phyloP scores from a whole-genome alignment of 352 stramenopile genomes.

The Phytophthora agathidicida region DNA sequence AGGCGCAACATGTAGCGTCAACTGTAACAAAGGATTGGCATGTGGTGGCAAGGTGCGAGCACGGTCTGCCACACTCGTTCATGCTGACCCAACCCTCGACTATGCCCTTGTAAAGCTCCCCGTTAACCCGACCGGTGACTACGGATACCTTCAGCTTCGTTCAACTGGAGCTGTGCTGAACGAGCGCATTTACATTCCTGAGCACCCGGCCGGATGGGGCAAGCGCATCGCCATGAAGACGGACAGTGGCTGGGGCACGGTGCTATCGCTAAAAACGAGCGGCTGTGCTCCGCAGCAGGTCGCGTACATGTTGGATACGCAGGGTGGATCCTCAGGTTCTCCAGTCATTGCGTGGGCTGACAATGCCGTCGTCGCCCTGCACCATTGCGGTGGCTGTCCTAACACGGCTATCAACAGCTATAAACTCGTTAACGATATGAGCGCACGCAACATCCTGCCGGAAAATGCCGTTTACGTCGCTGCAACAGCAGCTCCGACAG shows the following conservation, averaged over 20 bases:
- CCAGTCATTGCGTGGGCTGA: conserved; percentile 63
- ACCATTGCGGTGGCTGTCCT: conserved; percentile 83
- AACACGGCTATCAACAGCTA: conserved; percentile 80
- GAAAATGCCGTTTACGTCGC: conserved; percentile 40
- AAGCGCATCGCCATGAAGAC: conserved; percentile 75
- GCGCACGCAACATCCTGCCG: conserved; percentile 43
- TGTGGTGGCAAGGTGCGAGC: conserved; percentile 49
- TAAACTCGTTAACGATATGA: conserved; percentile 65
- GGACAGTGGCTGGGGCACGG: conserved; percentile 39
- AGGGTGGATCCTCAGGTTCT: conserved; percentile 74
- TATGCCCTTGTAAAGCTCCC: conserved; percentile 75
- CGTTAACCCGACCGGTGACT: conserved; percentile 49
- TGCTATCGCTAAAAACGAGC: conserved; percentile 50
- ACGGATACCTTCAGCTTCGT: conserved; percentile 65
- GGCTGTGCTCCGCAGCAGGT: conserved; percentile 65
- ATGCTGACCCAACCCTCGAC: conserved; percentile 44
- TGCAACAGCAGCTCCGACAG: conserved; percentile 17
- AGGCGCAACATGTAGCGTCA: conserved; percentile 36
- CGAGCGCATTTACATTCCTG: conserved; percentile 71
- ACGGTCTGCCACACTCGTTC: conserved; percentile 44
- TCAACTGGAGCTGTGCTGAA: conserved; percentile 42
- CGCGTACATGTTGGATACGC: conserved; percentile 74
- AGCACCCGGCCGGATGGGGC: conserved; percentile 70
- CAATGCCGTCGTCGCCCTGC: conserved; percentile 72
- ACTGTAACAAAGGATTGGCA: conserved; percentile 45